Base-by-base conservation (phyloP, 176 grass and related monocot species). In the Bromus sterilis region DNA sequence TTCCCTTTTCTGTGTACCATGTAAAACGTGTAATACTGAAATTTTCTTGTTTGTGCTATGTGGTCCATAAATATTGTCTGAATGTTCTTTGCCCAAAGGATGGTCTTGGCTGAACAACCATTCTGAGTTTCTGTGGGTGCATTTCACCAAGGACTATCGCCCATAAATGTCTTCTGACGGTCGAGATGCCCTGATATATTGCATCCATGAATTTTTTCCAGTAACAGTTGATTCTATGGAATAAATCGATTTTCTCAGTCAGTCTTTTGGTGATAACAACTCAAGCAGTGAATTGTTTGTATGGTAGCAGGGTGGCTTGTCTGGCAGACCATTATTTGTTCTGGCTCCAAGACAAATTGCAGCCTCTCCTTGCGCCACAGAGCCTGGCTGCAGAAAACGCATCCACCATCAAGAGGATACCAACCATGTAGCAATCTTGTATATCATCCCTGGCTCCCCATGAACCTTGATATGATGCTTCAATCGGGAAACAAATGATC, bases 31-130 rank as follows among this genome's bases (percentile, higher is more conserved):
- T 11, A 64, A 40, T 77, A 70, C 37, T 63, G 28, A 46, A 62
- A 21, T 21, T 66, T 74, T 64, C 72, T 8, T 34, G 23, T 81
- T 70, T 84, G 75, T 1, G 20, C 39, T 21, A 40, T 20, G 2
- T 25, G 58, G 9, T 82, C 69, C 84, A 67, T 82, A 85, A 36
- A 80, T 86, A 83, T 83, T 78, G 49, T 71, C 75, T 71, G 58
- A 42, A 81, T 51, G 71, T 84, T 42, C 63, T 87, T 85, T 78
- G 25, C 81, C 80, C 82, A 42, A 23, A 73, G 80, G 55, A 56
- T 65, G 81, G 80, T 78, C 64, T 56, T 84, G 46, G 28, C 43
- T 81, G 62, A 89, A 39, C 55, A 83, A 29, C 37, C 79, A 40
- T 41, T 68, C 48, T 49, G 62, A 16, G n/a, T 69, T 84, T 84